Conservation (phyloP, 331 rosid genomes). For the Malus hybrid region DNA sequence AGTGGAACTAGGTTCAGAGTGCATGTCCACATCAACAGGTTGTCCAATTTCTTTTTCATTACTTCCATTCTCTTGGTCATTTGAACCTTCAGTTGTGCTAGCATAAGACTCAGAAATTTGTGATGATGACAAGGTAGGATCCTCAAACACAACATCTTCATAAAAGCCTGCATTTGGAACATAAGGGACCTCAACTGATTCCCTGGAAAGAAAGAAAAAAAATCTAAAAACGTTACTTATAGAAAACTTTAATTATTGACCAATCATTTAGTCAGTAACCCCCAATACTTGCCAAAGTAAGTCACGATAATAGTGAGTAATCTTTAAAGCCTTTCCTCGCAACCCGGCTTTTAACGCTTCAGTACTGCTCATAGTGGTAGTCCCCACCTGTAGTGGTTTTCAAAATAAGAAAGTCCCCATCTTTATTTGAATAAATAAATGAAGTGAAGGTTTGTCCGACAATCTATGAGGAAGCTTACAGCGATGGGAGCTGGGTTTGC, state of each 20-base stretch:
- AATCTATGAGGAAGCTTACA: constrained; percentile 24
- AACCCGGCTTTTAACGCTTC: constrained; percentile 79
- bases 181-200: constrained; percentile 51
- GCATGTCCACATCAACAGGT: constrained; percentile 28
- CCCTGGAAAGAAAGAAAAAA: constrained; percentile 47
- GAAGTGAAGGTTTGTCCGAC: background rate
- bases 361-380: constrained; percentile 74
- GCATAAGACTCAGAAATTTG: constrained; percentile 34
- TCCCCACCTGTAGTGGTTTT: constrained; percentile 64
- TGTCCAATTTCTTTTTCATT: constrained; percentile 21
- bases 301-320: constrained; percentile 82
- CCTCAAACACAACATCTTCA: constrained; percentile 77
- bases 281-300: constrained; percentile 66
- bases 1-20: constrained; percentile 22
- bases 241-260: background rate
- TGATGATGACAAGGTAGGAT: constrained; percentile 51
- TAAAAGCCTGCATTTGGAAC: constrained; percentile 89
- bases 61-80: constrained; percentile 19
- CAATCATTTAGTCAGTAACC: constrained; percentile 12
- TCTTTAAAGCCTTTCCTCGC: constrained; percentile 86
- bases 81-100: constrained; percentile 29
- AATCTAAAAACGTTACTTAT: constrained; percentile 7
- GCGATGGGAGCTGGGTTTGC: constrained; percentile 96
- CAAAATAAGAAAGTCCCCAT: background rate
- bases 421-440: background rate